Evolutionary conservation across 176 grass and related monocot genomes (phyloP).

Genomic region (Themeda triandra): DNA sequence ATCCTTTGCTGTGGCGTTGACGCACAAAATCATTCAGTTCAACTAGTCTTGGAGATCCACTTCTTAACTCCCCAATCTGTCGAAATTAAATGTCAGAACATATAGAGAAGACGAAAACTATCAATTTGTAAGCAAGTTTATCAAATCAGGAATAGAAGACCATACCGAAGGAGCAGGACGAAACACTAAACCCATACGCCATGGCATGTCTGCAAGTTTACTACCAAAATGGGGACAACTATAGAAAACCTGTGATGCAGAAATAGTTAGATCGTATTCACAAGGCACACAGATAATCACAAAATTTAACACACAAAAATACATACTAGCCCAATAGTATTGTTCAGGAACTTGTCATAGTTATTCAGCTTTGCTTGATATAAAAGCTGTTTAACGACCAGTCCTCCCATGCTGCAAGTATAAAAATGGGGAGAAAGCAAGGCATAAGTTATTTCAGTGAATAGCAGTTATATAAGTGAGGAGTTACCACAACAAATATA

Average conservation of each 20-base stretch:
- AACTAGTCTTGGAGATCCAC: conserved; percentile 83
- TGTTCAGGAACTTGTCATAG: conserved; percentile 69
- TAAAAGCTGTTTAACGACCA: conserved; percentile 96
- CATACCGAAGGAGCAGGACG: conserved; percentile 89
- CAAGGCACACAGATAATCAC: neutral
- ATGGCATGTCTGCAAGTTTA: conserved; percentile 98
- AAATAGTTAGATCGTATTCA: conserved; percentile 31
- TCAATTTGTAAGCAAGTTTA: conserved; percentile 1
- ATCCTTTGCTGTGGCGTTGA: conserved; percentile 64
- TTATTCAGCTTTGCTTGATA: conserved; percentile 89
- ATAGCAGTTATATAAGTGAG: neutral
- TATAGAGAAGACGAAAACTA: neutral
- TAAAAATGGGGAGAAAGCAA: conserved; percentile 18
- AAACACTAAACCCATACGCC: conserved; percentile 94
- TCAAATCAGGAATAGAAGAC: conserved; percentile 27
- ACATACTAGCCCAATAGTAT: conserved; percentile 86
- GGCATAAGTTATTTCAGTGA: conserved; percentile 15
- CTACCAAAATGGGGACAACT: conserved; percentile 99
- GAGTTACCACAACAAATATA: neutral
- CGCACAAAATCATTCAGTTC: conserved; percentile 89
- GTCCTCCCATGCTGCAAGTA: conserved; percentile 85
- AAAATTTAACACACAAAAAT: conserved; percentile 7
- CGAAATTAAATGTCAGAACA: conserved; percentile 16
- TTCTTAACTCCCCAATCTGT: conserved; percentile 95
- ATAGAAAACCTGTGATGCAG: conserved; percentile 73